A percentile compares a stretch with the other conserved stretches of the same genome.
Evolutionary conservation across 2,329 filamentous ascomycete genomes (phyloP).

Genomic region (Epichloe uncinata): DNA sequence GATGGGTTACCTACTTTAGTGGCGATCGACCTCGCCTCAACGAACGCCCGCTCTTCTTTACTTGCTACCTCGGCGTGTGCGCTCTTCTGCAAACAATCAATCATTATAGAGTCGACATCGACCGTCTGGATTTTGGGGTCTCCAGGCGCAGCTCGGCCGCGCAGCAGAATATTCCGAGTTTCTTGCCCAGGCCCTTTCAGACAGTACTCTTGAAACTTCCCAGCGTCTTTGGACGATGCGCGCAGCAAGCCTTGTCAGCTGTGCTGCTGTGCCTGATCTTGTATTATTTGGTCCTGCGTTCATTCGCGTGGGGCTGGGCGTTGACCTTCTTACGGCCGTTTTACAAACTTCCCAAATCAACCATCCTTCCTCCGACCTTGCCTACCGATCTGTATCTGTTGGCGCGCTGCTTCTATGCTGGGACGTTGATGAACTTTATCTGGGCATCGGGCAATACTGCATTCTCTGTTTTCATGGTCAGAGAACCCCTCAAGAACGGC

Average conservation of each 20-base stretch:
- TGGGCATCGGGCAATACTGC: constrained; percentile 68
- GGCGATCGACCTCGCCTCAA: constrained; percentile 68
- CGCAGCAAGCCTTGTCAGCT: constrained; percentile 27
- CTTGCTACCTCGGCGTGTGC: constrained; percentile 54
- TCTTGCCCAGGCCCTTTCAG: constrained; percentile 20
- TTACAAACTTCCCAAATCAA: constrained; percentile 62
- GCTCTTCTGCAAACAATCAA: constrained; percentile 54
- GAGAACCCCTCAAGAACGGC: constrained; percentile 72
- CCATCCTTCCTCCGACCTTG: constrained; percentile 44
- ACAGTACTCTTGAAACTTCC: constrained; percentile 27
- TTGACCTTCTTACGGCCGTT: constrained; percentile 58
- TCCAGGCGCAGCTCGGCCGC: constrained; percentile 11
- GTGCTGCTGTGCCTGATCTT: constrained; percentile 36
- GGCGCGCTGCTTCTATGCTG: constrained; percentile 44
- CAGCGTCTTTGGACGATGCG: constrained; percentile 21
- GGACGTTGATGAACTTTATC: constrained; percentile 52
- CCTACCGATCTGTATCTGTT: constrained; percentile 45
- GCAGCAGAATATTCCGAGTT: constrained; percentile 12
- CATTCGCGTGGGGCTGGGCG: constrained; percentile 53
- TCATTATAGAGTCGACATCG: constrained; percentile 63
- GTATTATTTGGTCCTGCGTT: constrained; percentile 51
- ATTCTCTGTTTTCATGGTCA: constrained; percentile 69
- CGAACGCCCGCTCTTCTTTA: constrained; percentile 72
- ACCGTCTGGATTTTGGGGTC: constrained; percentile 41
- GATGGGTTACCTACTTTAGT: constrained; percentile 58